Evolutionary conservation across 1,284 basidiomycete species (phyloP).

Genomic region (Rhodotorula sp.): DNA sequence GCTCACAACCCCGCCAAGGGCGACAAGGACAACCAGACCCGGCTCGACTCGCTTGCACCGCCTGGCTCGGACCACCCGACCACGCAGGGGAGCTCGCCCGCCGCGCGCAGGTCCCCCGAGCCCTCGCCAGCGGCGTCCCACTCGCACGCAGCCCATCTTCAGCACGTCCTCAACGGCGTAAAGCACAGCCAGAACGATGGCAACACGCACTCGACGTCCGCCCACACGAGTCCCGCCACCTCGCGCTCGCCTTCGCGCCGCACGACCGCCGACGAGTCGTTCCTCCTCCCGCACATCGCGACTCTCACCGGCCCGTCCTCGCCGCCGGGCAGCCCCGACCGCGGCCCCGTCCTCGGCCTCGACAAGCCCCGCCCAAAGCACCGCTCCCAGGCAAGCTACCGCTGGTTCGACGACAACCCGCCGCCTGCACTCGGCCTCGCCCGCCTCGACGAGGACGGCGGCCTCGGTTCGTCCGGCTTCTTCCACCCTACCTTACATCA

Average conservation of each 20-base stretch:
- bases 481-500: neutral
- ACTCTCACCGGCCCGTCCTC: conserved; percentile 4
- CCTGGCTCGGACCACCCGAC: neutral
- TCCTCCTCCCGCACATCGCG: neutral
- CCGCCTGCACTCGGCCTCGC: neutral
- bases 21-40: neutral
- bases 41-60: neutral
- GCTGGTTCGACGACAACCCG: conserved; percentile 37
- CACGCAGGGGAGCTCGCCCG: neutral
- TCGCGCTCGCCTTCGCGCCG: conserved; percentile 16
- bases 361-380: conserved; percentile 27
- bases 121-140: neutral
- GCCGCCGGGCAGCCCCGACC: neutral
- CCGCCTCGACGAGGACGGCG: neutral
- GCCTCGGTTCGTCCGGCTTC: neutral
- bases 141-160: neutral
- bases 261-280: neutral
- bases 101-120: neutral
- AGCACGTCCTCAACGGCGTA: conserved; percentile 6
- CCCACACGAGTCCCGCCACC: neutral
- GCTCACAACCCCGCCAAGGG: neutral
- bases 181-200: neutral
- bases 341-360: conserved; percentile 14
- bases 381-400: conserved; percentile 33
- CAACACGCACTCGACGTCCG: neutral